A percentile compares a stretch with the other conserved stretches of the same genome.
Evolutionary conservation across 169 alveolate genomes (phyloP).

Genomic region (Theileria equi): DNA sequence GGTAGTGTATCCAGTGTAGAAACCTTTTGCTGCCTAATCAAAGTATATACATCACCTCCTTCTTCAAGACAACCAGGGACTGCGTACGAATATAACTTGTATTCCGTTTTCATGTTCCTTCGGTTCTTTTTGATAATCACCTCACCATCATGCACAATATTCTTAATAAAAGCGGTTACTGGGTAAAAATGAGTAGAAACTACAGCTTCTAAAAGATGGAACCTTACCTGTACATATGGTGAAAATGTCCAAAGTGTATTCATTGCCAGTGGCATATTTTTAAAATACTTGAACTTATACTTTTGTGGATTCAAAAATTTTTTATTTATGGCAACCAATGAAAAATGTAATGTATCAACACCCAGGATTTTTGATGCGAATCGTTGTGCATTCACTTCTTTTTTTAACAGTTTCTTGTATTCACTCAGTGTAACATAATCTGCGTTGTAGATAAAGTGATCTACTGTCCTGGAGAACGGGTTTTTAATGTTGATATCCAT

Average conservation of each 20-base stretch:
- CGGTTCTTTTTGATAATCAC: slow-evolving; percentile 15
- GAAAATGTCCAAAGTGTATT: slow-evolving; percentile 37
- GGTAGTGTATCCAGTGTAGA: slow-evolving; percentile 28
- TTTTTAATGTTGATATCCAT: slow-evolving; percentile 38
- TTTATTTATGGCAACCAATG: slow-evolving; percentile 56
- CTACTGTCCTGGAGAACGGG: slow-evolving; percentile 49
- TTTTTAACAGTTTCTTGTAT: slow-evolving; percentile 25
- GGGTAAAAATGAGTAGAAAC: slow-evolving; percentile 21
- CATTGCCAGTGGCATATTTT: slow-evolving; percentile 36
- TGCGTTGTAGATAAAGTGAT: slow-evolving; percentile 32
- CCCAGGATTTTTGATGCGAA: slow-evolving; percentile 28
- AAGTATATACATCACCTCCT: slow-evolving; percentile 14
- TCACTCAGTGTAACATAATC: slow-evolving; percentile 37
- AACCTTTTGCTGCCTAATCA: slow-evolving; percentile 22
- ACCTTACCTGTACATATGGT: slow-evolving; percentile 49
- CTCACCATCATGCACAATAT: slow-evolving; percentile 20
- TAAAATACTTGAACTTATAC: slow-evolving; percentile 12
- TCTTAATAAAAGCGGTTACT: slow-evolving; percentile 5
- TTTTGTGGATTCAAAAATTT: slow-evolving; percentile 29
- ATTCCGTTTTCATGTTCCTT: slow-evolving; percentile 19
- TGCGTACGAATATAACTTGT: slow-evolving; percentile 47
- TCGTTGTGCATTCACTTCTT: slow-evolving; percentile 6
- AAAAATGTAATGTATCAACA: slow-evolving; percentile 28
- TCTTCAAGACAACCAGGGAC: slow-evolving; percentile 59
- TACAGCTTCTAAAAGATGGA: slow-evolving; percentile 28